Evolutionary conservation across 768 basidiomycete genomes (phyloP), one percentile per base, ranked within the genome.

Genomic region (Ramaria sp.): DNA sequence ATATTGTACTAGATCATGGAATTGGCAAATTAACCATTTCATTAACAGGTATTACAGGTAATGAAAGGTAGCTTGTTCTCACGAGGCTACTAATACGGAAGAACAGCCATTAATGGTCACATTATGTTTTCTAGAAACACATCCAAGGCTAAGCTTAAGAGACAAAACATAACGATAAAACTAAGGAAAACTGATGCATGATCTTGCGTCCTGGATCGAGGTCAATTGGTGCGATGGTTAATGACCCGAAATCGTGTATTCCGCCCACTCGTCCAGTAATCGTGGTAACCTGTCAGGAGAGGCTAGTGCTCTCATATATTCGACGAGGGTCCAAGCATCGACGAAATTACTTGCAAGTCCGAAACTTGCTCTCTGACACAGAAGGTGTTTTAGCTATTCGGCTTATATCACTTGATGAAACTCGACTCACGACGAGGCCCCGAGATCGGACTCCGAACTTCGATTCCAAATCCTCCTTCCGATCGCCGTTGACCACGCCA

Each of bases 321-420:
- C 58, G 45, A 72, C 49, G 22, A 73, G 69, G 31, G 65, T 65
- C 69, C 68, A 74, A 1, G 82, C 80, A 65, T 92, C 89, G 45
- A 79, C 75, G 75, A 88, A 90, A 64, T 83, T 81, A 59, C 81
- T 90, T 46, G 82, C 88, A 27, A 91, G 76, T 5, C 90, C 89
- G 9, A 92, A 75, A 61, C 88, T 90, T 43, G 64, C 48, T 17
- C 64, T 43, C 22, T 64, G 34, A 3, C 60, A 24, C 3, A 22
- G 30, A 47, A 20, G 48, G 31, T 34, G 34, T 9, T 12, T 39
- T 22, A 41, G 27, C 15, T 4, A n/a, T 42, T 24, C 10, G 13
- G 20, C n/a, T 19, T 19, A 41, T 22, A 22, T 55, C n/a, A 54
- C 10, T 43, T 20, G 5, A 43, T 19, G 38, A 39, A 9, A 31